These are phyloP conservation scores for Priceomyces fermenticarens DNA, from an alignment of 805 yeast species.

Conservation along the genomic window DNA sequence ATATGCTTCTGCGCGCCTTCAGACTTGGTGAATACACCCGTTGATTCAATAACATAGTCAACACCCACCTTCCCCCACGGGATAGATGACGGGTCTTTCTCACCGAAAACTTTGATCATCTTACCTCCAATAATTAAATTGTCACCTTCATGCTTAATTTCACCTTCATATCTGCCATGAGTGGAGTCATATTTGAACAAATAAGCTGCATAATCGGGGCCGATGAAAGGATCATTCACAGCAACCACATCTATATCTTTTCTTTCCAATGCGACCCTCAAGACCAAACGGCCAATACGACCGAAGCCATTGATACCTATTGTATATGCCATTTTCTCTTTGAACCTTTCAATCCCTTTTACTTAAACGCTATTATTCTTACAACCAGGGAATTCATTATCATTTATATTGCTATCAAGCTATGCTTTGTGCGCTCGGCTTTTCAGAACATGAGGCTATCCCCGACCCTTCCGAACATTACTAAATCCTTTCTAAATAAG, in stretches of 20 bases:
- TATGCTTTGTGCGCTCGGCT: no score
- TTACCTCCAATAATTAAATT: slow-evolving; percentile 67
- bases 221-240: slow-evolving; percentile 88
- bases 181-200: slow-evolving; percentile 95
- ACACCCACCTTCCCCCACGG: slow-evolving; percentile 88
- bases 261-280: slow-evolving; percentile 76
- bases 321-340: slow-evolving; percentile 62
- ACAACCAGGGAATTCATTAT: no score
- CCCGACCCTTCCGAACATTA: no score
- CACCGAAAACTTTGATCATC: slow-evolving; percentile 66
- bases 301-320: slow-evolving; percentile 96
- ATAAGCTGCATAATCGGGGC: slow-evolving; percentile 88
- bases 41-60: slow-evolving; percentile 86
- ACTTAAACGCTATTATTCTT: no score
- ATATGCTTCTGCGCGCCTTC: slow-evolving; percentile 84
- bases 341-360: no score
- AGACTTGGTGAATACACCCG: slow-evolving; percentile 86
- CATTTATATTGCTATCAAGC: no score
- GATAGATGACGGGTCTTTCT: slow-evolving; percentile 79
- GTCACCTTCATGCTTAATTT: slow-evolving; percentile 57
- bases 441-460: no score
- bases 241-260: slow-evolving; percentile 79
- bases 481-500: no score
- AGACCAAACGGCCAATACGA: slow-evolving; percentile 86
- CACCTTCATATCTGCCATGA: slow-evolving; percentile 82